A percentile compares a stretch with the other conserved stretches of the same genome.
These are phyloP conservation scores for Neohortaea acidophila DNA, from an alignment of 495 filamentous ascomycete genomes.

Conservation along the genomic window DNA sequence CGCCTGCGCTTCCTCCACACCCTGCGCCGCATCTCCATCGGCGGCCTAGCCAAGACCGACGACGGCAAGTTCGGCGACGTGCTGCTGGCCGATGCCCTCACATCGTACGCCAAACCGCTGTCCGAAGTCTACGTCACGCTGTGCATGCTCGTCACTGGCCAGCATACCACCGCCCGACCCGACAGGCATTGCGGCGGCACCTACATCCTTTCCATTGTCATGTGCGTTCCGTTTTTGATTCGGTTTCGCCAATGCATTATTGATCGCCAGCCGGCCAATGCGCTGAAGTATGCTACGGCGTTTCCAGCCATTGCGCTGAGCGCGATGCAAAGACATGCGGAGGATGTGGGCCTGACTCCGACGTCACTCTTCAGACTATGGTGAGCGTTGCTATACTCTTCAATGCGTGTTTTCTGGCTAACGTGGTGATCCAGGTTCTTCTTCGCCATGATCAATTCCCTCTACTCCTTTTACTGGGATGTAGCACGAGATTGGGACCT, in stretches of 20 bases:
- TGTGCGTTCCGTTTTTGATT: conserved; percentile 62
- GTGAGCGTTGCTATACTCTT: conserved; percentile 1
- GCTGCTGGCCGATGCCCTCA: conserved; percentile 84
- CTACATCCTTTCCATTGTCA: conserved; percentile 61
- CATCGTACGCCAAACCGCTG: conserved; percentile 81
- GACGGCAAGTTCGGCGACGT: conserved; percentile 90
- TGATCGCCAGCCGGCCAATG: conserved; percentile 76
- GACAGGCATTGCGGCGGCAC: conserved; percentile 62
- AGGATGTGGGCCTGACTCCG: neutral
- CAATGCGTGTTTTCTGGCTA: neutral
- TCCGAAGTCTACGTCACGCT: conserved; percentile 75
- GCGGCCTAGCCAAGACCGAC: conserved; percentile 62
- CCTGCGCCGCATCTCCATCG: conserved; percentile 56
- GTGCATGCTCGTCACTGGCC: conserved; percentile 59
- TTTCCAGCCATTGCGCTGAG: conserved; percentile 80
- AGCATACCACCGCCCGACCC: conserved; percentile 62
- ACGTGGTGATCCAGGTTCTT: conserved; percentile 31
- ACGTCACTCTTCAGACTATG: neutral
- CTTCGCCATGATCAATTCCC: conserved; percentile 60
- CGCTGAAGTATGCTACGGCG: conserved; percentile 75
- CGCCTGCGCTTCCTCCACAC: conserved; percentile 59
- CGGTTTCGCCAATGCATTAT: conserved; percentile 85
- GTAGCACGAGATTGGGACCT: conserved; percentile 94
- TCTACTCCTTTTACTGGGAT: conserved; percentile 97
- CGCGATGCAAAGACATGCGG: conserved; percentile 37